These are phyloP conservation scores for Wickerhamomyces strasburgensis DNA, from an alignment of 805 yeast species.

Conservation along the genomic window DNA sequence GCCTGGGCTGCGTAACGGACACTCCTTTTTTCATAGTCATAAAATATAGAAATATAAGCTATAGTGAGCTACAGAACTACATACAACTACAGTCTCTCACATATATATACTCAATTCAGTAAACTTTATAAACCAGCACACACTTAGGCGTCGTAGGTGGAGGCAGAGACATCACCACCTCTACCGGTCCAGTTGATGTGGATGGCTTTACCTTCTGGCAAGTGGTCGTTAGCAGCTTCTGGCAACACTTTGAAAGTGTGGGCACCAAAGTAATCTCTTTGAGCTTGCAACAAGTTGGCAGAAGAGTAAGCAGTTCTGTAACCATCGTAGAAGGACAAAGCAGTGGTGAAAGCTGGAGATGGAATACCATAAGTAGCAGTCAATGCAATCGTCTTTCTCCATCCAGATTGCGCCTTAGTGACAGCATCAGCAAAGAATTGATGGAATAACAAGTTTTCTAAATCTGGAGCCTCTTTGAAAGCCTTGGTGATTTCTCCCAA, in stretches of 20 bases:
- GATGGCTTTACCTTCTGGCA: conserved; percentile 77
- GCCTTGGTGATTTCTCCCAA: conserved; percentile 96
- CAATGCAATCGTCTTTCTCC: conserved; percentile 84
- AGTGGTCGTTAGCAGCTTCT: conserved; percentile 67
- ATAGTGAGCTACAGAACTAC: too few relatives aligned
- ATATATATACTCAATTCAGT: too few relatives aligned
- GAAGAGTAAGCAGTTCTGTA: conserved; percentile 94
- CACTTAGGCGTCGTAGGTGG: conserved; percentile 83
- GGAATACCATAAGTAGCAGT: conserved; percentile 88
- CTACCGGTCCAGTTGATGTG: conserved; percentile 99
- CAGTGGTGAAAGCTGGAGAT: conserved; percentile 96
- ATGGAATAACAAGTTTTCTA: conserved; percentile 94
- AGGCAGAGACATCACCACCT: conserved; percentile 96
- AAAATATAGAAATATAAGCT: too few relatives aligned
- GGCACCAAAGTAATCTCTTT: conserved; percentile 99
- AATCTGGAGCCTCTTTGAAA: conserved; percentile 86
- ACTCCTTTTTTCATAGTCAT: too few relatives aligned
- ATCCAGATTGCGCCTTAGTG: conserved; percentile 87
- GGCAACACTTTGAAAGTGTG: conserved; percentile 97
- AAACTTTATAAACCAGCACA: background rate
- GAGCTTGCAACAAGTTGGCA: conserved; percentile 98
- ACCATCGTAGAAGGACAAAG: conserved; percentile 97
- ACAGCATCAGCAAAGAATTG: conserved; percentile 91
- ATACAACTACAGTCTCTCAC: too few relatives aligned
- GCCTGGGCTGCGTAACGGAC: too few relatives aligned